Base-by-base conservation (phyloP, 1,139 yeast genomes). In the Zygosaccharomyces sapae region DNA sequence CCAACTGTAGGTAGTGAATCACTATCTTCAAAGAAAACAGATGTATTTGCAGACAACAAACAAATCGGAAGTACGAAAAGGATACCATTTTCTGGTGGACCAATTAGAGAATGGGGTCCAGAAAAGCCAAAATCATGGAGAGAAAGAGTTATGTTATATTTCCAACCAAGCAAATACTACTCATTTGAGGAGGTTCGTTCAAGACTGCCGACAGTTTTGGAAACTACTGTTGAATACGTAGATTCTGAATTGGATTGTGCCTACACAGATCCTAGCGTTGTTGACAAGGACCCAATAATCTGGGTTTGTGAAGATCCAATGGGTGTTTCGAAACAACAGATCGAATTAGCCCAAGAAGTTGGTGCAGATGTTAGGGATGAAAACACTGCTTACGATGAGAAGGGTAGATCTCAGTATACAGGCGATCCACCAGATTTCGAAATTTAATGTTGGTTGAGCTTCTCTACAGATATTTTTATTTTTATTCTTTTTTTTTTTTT, bases 251-350 rank as follows among this genome's bases (percentile, higher is more conserved):
- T 63, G 59, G 63, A 61, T 6, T n/a, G 61, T 63, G 47, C 88
- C 6, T 85, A 81, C 59, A 76, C 79, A 42, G 80, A 80, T 61
- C 89, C 90, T 18, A 76, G 76, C 46, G 81, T 84, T 33, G 70
- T 70, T 20, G 83, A 79, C 38, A 74, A 72, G 31, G 81, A 77
- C 55, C 87, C 88, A 12, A 77, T 77, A 39, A 72, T 83, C 44
- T 85, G 94, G 94, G 71, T 83, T 53, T 80, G 85, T 37, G 73
- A 68, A 52, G 94, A 85, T 65, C 75, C 79, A 24, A 70, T 83
- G 77, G 92, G 92, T 18, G 73, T 85, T 39, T 78, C 87, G 3
- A 76, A 73, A 47, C 74, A 75, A 49, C 82, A 80, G 62, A 80
- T 81, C 59, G 72, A 71, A 41, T 75, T 78, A 56, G 75, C 87